Evolutionary conservation across 2,329 filamentous ascomycete species (phyloP).

Genomic region (Ophiocordyceps sinensis): DNA sequence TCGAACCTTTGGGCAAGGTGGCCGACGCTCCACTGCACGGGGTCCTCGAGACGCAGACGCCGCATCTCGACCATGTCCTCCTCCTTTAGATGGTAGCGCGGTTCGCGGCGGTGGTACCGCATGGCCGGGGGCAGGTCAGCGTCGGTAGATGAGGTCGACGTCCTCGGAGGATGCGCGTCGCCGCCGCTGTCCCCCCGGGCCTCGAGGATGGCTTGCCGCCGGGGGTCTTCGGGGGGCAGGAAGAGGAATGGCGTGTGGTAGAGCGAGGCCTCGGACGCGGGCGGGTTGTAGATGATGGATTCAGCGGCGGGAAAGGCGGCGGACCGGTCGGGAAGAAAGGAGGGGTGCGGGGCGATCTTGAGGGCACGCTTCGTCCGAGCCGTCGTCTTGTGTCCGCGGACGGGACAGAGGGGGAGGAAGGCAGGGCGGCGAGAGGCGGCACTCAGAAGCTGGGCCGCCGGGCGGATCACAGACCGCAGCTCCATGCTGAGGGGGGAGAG

Average conservation of each 20-base stretch:
- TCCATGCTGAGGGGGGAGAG: slow-evolving; percentile 13
- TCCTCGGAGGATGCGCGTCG: too few relatives aligned
- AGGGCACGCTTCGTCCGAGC: slow-evolving; percentile 41
- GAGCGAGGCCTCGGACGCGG: slow-evolving; percentile 38
- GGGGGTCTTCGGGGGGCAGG: slow-evolving; percentile 41
- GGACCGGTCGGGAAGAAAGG: slow-evolving; percentile 33
- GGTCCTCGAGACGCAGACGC: slow-evolving; percentile 35
- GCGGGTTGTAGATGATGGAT: slow-evolving; percentile 43
- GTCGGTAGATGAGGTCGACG: slow-evolving; percentile 8
- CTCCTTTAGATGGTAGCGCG: slow-evolving; percentile 36
- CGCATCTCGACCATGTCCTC: slow-evolving; percentile 47
- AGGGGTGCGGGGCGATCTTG: slow-evolving; percentile 45
- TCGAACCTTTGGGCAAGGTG: slow-evolving; percentile 38
- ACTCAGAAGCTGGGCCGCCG: slow-evolving; percentile 17
- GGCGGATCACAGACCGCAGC: slow-evolving; percentile 19
- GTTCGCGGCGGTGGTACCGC: slow-evolving; percentile 19
- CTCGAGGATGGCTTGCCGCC: slow-evolving; percentile 31
- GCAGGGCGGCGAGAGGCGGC: slow-evolving; percentile 7
- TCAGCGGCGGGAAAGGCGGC: slow-evolving; percentile 15
- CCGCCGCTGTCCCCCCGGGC: too few relatives aligned
- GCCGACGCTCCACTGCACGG: slow-evolving; percentile 37
- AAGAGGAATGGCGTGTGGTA: slow-evolving; percentile 54
- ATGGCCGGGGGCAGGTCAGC: slow-evolving; percentile 20
- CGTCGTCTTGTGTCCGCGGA: slow-evolving; percentile 34
- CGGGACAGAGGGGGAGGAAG: slow-evolving; percentile 11